Evolutionary conservation across 1,139 yeast genomes (phyloP), one percentile per base, ranked within the genome.

Genomic region (Blastobotrys niveus): DNA sequence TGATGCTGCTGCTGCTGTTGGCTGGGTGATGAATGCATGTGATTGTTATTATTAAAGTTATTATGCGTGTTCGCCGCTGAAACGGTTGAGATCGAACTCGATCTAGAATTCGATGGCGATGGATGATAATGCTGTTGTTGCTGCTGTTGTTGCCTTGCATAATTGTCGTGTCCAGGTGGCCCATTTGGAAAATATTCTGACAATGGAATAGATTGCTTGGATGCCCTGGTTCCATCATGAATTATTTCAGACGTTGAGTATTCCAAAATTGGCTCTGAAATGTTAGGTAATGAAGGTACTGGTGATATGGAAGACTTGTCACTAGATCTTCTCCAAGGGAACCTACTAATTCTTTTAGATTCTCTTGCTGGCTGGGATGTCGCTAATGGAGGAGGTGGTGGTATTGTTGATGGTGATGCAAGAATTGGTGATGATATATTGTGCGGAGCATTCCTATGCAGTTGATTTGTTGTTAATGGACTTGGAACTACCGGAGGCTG

Each of bases 201-300:
- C 35, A 43, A 17, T 26, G 39, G 46, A 8, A 38, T 18, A 15
- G 42, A 34, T 12, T 37, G 41, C 27, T 32, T 32, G 25, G 48
- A 45, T 25, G 38, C 15, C 10, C 37, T 29, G 21, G 14, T 10
- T n/a, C 31, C 35, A 12, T 54, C 52, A 3, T 51, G 51, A 6
- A 56, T 50, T 29, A 56, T 40, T 37, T 54, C 58, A 3, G 56
- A 47, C 1, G 59, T 55, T 3, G 59, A 55, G 40, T 48, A 53
- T 36, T 54, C 58, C 31, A 56, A 47, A 9, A 56, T 47, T 7
- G 60, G 60, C 18, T 48, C 54, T 5, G 58, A 54, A 12, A 56
- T 56, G 34, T 40, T 48, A 12, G 55, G 54, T 27, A 32, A 14
- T 34, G 42, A 27, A 2, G 35, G 47, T n/a, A 21, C 36, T 10